Percentiles rank a stretch among this genome's conserved stretches.
Conservation (phyloP, 306 rosid genomes). For the Castanea crenata region DNA sequence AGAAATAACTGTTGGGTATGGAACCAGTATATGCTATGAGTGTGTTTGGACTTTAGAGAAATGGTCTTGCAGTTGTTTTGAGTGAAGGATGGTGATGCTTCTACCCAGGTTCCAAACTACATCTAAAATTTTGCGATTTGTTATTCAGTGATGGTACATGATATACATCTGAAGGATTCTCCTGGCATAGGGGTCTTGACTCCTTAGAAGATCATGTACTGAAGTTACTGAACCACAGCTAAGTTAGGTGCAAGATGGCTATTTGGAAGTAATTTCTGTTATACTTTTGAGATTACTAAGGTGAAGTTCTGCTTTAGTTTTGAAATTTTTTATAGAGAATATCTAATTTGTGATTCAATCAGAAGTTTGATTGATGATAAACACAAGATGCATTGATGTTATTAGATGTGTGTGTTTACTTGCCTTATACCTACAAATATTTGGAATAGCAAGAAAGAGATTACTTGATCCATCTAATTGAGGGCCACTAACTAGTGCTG, state of each 20-base stretch:
- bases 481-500: no score
- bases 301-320: neutral
- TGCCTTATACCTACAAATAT: neutral
- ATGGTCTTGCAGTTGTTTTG: neutral
- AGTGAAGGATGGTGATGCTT: neutral
- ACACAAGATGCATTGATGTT: neutral
- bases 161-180: neutral
- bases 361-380: neutral
- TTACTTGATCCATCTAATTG: neutral
- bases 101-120: neutral
- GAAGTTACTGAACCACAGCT: neutral
- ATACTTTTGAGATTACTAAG: neutral
- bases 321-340: neutral
- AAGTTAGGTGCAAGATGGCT: neutral
- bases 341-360: neutral
- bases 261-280: neutral
- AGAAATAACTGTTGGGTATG: neutral
- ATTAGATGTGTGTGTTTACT: neutral
- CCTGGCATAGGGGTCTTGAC: neutral
- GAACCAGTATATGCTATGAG: neutral
- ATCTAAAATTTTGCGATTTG: no score
- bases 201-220: neutral
- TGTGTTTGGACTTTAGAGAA: neutral
- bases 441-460: neutral
- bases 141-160: neutral